Evolutionary conservation across 345 rosid genomes (phyloP).

Genomic region (Ceriops decandra): DNA sequence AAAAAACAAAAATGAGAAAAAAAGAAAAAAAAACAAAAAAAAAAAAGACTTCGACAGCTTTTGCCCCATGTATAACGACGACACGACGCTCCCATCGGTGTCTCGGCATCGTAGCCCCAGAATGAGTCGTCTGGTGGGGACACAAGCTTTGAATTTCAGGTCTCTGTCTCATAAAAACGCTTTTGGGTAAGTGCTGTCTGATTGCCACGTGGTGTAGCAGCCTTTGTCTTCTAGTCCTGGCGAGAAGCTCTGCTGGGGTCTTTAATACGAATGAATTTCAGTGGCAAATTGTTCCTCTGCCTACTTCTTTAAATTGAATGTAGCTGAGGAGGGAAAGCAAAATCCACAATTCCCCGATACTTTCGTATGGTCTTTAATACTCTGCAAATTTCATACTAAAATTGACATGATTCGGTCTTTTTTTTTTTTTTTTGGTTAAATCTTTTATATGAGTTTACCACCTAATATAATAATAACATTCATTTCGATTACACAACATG

Average conservation of each 20-base stretch:
- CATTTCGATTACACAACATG: no score
- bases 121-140: constrained; percentile 30
- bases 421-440: no score
- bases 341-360: no score
- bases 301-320: not conserved
- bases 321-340: no score
- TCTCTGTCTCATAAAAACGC: constrained; percentile 18
- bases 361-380: no score
- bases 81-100: constrained; percentile 34
- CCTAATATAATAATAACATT: no score
- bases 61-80: not conserved
- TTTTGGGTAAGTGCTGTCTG: constrained; percentile 6
- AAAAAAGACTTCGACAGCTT: not conserved
- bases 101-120: constrained; percentile 11
- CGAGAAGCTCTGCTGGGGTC: not conserved
- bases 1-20: not conserved
- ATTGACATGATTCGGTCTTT: no score
- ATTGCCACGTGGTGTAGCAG: constrained; percentile 27
- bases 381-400: no score
- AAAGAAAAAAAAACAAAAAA: not conserved
- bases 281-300: not conserved
- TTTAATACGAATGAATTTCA: not conserved
- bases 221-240: not conserved
- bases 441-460: no score
- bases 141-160: constrained; percentile 7